Evolutionary conservation across 768 basidiomycete genomes (phyloP).

Genomic region (Tricholoma bakamatsutake): DNA sequence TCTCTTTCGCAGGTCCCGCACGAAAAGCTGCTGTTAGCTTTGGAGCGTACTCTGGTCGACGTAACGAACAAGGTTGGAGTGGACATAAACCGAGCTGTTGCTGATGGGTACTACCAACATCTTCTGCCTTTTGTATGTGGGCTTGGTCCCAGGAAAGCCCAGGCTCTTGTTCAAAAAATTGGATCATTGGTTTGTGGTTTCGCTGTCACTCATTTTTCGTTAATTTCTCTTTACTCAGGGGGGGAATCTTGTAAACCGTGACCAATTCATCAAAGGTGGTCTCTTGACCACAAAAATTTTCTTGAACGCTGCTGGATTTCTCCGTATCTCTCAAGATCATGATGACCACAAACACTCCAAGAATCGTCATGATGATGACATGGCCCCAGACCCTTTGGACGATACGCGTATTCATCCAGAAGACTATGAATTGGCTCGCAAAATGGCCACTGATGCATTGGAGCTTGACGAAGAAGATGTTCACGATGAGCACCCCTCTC

Average conservation of each 20-base stretch:
- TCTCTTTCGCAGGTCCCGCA: constrained; percentile 55
- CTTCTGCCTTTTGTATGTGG: constrained; percentile 90
- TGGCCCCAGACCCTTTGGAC: constrained; percentile 84
- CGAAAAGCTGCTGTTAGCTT: constrained; percentile 74
- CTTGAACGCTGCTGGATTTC: constrained; percentile 88
- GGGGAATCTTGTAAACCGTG: constrained; percentile 79
- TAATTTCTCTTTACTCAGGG: constrained; percentile 45
- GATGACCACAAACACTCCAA: constrained; percentile 52
- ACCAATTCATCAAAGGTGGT: constrained; percentile 78
- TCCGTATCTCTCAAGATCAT: constrained; percentile 75
- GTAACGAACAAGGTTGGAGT: constrained; percentile 90
- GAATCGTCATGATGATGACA: constrained; percentile 61
- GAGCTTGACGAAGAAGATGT: constrained; percentile 98
- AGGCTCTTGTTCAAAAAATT: constrained; percentile 77
- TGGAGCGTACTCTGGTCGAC: constrained; percentile 88
- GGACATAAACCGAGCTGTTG: constrained; percentile 90
- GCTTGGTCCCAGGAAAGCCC: constrained; percentile 91
- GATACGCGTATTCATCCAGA: constrained; percentile 95
- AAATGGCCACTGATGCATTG: constrained; percentile 97
- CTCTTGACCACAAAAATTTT: constrained; percentile 85
- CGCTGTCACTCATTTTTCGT: constrained; percentile 1
- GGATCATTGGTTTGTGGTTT: constrained; percentile 53
- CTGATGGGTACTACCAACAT: constrained; percentile 82
- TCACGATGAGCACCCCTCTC: constrained; percentile 87
- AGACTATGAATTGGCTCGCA: constrained; percentile 95